A percentile compares a stretch with the other conserved stretches of the same genome.
These are phyloP conservation scores for Heterobasidion occidentale DNA, from an alignment of 1,284 basidiomycete genomes.

Conservation along the genomic window DNA sequence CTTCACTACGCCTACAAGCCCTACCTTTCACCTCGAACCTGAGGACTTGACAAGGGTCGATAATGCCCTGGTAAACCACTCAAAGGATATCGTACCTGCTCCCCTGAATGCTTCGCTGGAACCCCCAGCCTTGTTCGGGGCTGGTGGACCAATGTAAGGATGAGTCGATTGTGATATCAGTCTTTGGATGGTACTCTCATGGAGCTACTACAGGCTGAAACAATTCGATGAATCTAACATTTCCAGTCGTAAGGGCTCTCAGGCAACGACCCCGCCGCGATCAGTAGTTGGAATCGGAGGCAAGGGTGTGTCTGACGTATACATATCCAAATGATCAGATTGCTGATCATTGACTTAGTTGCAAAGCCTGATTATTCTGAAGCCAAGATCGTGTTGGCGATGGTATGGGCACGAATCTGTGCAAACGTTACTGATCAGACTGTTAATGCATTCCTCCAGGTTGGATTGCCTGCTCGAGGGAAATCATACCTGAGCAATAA, in stretches of 20 bases:
- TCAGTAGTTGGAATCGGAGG: conserved; percentile 77
- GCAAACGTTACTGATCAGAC: conserved; percentile 11
- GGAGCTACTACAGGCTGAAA: conserved; percentile 48
- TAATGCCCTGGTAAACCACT: neutral
- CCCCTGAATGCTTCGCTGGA: too few relatives aligned
- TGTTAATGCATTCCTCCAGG: conserved; percentile 32
- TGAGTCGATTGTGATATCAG: conserved; percentile 1
- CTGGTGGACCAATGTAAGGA: conserved; percentile 28
- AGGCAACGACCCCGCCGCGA: conserved; percentile 64
- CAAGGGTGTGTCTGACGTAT: conserved; percentile 40
- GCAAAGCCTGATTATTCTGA: conserved; percentile 97
- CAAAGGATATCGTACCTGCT: neutral
- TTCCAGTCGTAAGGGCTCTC: conserved; percentile 57
- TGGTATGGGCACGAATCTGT: conserved; percentile 48
- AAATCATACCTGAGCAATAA: conserved; percentile 85
- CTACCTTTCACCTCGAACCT: neutral
- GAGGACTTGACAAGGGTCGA: neutral
- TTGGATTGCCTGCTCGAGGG: conserved; percentile 76
- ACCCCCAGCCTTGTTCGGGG: conserved; percentile 25
- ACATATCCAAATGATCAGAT: neutral
- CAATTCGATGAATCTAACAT: conserved; percentile 69
- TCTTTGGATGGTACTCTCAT: too few relatives aligned
- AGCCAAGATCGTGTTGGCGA: conserved; percentile 97
- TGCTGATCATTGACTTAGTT: conserved; percentile 35
- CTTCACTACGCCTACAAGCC: neutral